phyloP scores from a whole-genome alignment of 257 asterid species.

The Hygrophila difformis region DNA sequence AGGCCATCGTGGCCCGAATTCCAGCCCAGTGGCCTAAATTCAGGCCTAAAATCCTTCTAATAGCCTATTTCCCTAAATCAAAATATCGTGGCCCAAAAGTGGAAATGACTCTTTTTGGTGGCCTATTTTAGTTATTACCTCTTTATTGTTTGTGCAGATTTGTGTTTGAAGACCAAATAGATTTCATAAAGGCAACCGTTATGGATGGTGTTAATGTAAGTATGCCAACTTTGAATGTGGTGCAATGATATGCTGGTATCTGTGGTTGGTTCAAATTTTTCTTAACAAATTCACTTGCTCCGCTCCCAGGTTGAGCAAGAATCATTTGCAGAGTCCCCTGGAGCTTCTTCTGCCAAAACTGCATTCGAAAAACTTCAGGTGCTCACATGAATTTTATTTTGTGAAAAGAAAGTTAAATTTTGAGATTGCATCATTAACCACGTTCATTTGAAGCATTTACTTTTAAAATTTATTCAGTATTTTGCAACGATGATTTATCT shows the following conservation, averaged over 20 bases:
- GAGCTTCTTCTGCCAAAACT: conserved; percentile 57
- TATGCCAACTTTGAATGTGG: conserved; percentile 5
- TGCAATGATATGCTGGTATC: background rate
- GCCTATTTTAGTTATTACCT: too few relatives aligned
- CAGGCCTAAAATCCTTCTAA: too few relatives aligned
- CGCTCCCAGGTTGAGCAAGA: conserved; percentile 64
- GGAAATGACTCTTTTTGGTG: too few relatives aligned
- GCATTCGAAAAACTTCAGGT: conserved; percentile 87
- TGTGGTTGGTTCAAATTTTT: conserved; percentile 4
- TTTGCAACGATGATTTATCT: too few relatives aligned
- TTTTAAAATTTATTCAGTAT: too few relatives aligned
- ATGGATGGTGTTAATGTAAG: conserved; percentile 78
- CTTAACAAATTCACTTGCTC: conserved; percentile 13
- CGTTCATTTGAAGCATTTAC: too few relatives aligned
- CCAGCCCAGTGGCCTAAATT: too few relatives aligned
- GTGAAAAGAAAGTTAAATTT: conserved; percentile 4
- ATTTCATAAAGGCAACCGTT: conserved; percentile 72
- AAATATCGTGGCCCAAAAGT: too few relatives aligned
- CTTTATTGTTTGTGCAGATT: conserved; percentile 44
- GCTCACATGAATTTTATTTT: conserved; percentile 5
- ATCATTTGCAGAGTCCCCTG: conserved; percentile 31
- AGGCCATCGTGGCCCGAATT: too few relatives aligned
- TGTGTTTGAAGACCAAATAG: conserved; percentile 96
- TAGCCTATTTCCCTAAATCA: too few relatives aligned
- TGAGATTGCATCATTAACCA: background rate